Conservation (phyloP, 192 early-diverging fungal species). For the Coemansia sp. region DNA sequence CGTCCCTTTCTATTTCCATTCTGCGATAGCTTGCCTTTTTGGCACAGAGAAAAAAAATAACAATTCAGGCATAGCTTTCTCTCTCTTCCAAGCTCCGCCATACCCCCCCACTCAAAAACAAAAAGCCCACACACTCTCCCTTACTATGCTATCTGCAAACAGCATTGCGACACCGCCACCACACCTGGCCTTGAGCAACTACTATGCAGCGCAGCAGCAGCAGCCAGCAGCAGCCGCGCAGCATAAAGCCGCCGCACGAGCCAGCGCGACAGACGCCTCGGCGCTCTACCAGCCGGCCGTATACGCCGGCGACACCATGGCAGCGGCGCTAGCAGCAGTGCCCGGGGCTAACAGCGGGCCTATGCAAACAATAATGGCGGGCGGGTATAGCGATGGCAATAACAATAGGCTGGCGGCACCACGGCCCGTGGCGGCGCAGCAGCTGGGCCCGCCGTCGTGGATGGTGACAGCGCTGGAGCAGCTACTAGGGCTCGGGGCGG, state of each 20-base stretch:
- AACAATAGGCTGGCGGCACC: conserved; percentile 43
- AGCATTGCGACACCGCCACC: conserved; percentile 22
- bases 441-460: conserved; percentile 46
- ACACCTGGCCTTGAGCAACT: conserved; percentile 4
- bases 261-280: background rate
- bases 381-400: background rate
- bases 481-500: conserved; percentile 47
- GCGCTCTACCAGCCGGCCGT: background rate
- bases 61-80: background rate
- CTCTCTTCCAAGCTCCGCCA: conserved; percentile 8
- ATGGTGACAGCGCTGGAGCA: conserved; percentile 48
- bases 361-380: conserved; percentile 19
- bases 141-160: conserved; percentile 47
- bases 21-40: conserved; percentile 7
- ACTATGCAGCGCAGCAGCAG: background rate
- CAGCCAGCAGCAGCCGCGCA: background rate
- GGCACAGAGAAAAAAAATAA: too few species aligned
- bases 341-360: conserved; percentile 7
- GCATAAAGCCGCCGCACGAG: conserved; percentile 4
- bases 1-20: conserved; percentile 16
- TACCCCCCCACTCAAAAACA: background rate
- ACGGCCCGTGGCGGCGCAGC: conserved; percentile 53
- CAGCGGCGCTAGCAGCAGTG: conserved; percentile 16
- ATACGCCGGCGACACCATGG: background rate
- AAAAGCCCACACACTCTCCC: background rate